Evolutionary conservation across 108 stramenopile genomes (phyloP).

Genomic region (Conticribra guillardii): DNA sequence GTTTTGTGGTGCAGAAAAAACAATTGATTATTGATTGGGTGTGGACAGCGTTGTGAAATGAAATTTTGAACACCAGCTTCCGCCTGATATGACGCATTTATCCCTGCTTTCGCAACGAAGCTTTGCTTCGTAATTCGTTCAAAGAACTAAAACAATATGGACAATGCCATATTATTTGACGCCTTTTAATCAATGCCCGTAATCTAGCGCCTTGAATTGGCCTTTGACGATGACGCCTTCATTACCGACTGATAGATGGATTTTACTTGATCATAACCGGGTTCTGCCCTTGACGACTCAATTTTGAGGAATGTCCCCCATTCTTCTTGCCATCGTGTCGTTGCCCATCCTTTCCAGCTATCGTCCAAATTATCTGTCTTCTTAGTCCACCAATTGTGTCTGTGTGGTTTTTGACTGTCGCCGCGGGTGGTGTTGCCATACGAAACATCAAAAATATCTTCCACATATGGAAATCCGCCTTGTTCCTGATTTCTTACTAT

Average conservation of each 20-base stretch:
- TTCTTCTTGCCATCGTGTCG: slow-evolving; percentile 35
- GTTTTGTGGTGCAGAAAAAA: too few species aligned
- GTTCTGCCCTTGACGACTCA: slow-evolving; percentile 37
- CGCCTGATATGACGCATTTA: too few species aligned
- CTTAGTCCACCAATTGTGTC: slow-evolving; percentile 37
- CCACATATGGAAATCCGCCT: slow-evolving; percentile 26
- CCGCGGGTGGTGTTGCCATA: too few species aligned
- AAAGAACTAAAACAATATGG: too few species aligned
- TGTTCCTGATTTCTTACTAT: slow-evolving; percentile 48
- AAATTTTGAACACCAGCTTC: too few species aligned
- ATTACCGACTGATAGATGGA: slow-evolving; percentile 51
- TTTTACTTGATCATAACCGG: slow-evolving; percentile 42
- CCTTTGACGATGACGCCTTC: too few species aligned
- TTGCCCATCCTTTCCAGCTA: slow-evolving; percentile 55
- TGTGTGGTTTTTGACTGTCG: neutral
- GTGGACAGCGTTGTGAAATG: too few species aligned
- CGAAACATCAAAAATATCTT: slow-evolving; percentile 24
- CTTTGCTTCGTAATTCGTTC: too few species aligned
- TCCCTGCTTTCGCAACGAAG: too few species aligned
- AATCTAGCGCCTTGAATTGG: neutral
- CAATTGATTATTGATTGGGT: too few species aligned
- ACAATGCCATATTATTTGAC: too few species aligned
- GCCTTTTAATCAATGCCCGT: too few species aligned
- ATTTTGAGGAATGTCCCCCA: slow-evolving; percentile 49
- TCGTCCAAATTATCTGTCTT: slow-evolving; percentile 6